These are phyloP conservation scores for Triadica sebifera DNA, from an alignment of 345 rosid species.

Conservation along the genomic window DNA sequence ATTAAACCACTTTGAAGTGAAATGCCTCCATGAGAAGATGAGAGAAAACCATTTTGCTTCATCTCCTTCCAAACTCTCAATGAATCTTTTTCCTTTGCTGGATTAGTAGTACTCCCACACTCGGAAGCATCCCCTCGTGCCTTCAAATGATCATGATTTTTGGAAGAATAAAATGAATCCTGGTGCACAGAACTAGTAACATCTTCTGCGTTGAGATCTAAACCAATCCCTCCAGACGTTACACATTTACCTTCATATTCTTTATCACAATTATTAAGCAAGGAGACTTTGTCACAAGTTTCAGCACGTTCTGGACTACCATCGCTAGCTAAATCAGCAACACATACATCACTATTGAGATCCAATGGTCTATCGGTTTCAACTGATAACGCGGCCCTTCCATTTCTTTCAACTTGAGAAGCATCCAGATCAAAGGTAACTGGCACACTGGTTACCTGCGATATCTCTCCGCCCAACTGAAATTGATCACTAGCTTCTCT, in stretches of 20 bases:
- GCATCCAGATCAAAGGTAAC: constrained; percentile 23
- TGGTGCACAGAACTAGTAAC: constrained; percentile 49
- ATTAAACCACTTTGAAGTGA: constrained; percentile 38
- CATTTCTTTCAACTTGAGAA: constrained; percentile 27
- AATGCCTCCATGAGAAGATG: constrained; percentile 64
- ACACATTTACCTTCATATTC: constrained; percentile 26
- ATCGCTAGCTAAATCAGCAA: constrained; percentile 10
- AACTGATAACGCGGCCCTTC: constrained; percentile 11
- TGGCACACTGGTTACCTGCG: constrained; percentile 39
- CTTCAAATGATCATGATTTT: constrained; percentile 32
- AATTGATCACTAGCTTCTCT: constrained; percentile 20
- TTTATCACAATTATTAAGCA: constrained; percentile 23
- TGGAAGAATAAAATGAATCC: constrained; percentile 32
- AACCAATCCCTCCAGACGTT: constrained; percentile 31
- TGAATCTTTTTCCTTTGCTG: constrained; percentile 54
- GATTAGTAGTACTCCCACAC: constrained; percentile 63
- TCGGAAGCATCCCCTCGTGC: constrained; percentile 50
- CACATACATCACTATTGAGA: constrained; percentile 38
- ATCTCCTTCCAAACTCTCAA: constrained; percentile 75
- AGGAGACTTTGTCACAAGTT: constrained; percentile 22
- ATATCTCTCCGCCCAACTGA: constrained; percentile 30
- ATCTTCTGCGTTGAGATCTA: constrained; percentile 58
- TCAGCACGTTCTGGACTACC: constrained; percentile 24
- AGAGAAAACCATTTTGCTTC: constrained; percentile 87
- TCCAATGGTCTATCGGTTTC: constrained; percentile 30